Base-by-base conservation (phyloP, 2,329 filamentous ascomycete genomes). In the Aspergillus sp. region DNA sequence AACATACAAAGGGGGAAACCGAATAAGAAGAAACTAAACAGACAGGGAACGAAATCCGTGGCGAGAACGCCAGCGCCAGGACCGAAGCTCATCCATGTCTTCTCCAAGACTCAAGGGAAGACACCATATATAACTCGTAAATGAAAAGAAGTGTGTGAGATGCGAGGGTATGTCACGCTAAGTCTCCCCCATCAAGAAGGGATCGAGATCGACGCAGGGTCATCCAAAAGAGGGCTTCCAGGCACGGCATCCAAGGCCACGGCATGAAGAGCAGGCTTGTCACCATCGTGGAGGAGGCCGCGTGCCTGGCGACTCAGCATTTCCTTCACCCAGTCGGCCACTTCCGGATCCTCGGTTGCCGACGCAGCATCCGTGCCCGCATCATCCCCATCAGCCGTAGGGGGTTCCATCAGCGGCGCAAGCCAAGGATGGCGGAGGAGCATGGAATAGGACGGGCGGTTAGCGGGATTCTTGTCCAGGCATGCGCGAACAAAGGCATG, bases 401-500 rank as follows among this genome's bases (percentile, higher is more conserved):
- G 81, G 2, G 89, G 89, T 61, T 91, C 88, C 58, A 87, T 83
- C 34, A 96, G 78, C 1, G 84, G 80, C 7, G 85, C 81, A 4
- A 99, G 81, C 94, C 94, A 99, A 23, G 89, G 85, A 67, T 97
- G 93, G 64, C 90, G 85, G 10, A 99, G 81, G 4, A 99, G 82
- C 80, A 90, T 91, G 47, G 88, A 85, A 69, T 99, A 99, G 0
- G 89, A 94, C n/a, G 92, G 93, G n/a, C 94, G 86, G 54, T 95
- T 83, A 61, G 89, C 89, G 7, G 94, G 90, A 19, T 90, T 88
- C 72, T 99, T 99, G 78, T 97, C 91, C 44, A 99, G 80, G 70
- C 94, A 97, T 42, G 87, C 87, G 36, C 83, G 81, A 20, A 99
- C 93, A 74, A 99, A 99, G 63, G 93, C 88, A 51, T 86, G 87